Base-by-base conservation (phyloP, 805 yeast genomes). In the Zygosaccharomyces pseudorouxii region DNA sequence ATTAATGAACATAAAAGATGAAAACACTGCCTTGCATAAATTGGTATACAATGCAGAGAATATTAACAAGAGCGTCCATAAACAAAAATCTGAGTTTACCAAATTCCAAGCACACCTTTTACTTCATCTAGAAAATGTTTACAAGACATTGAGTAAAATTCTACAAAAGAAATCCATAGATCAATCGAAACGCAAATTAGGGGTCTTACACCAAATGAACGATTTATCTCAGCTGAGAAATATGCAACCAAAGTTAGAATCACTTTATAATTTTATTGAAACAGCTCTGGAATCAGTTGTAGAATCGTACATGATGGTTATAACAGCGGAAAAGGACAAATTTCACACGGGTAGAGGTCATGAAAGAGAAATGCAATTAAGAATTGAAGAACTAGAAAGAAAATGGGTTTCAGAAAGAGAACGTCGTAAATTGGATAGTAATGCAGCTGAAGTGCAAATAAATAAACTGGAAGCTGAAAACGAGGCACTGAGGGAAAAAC, bases 371-470 rank as follows among this genome's bases (percentile, higher is more conserved):
- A 63, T 74, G 40, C 71, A 70, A 47, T 55, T 81, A 40, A 70
- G 89, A 47, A 68, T 84, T 12, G 82, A 79, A 20, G 89, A 82
- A 54, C 62, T 86, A 38, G 78, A 79, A 36, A 78, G 72, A 52
- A 72, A 83, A 57, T 82, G 87, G 84, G 80, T 81, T 56, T 73
- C 81, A 5, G 90, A 86, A 53, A 71, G 89, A 51, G 93, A 85
- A 62, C 77, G 85, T 16, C 67, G 89, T 27, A 77, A 77, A 18
- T 71, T 80, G 47, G 90, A 85, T 55, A 72, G 74, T 46, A 73
- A 73, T 31, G 82, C 82, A 31, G 79, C 85, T 2, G 71, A 74
- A 42, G 63, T 67, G 39, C 65, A 84, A 38, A 71, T 83, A 4
- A 59, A 63, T 16, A 81, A 78, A 47, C 59, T 84, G 29, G 88